Percentiles rank a stretch among this genome's conserved stretches.
phyloP scores from a whole-genome alignment of 441 rosid species.

The Pelargonium hybrid region DNA sequence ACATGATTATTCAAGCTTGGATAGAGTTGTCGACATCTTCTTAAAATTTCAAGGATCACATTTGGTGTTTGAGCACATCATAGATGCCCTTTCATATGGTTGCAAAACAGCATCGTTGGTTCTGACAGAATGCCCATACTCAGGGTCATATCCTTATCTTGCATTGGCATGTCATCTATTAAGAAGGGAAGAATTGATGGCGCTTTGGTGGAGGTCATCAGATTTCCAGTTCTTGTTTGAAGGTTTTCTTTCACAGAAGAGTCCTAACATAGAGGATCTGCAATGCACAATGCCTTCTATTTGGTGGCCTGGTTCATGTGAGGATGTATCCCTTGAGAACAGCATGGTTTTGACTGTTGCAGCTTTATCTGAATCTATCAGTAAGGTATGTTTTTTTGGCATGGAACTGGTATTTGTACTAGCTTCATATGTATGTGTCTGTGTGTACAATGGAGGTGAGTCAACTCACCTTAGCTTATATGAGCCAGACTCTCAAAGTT shows the following conservation, averaged over 20 bases:
- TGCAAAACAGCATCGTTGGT: conserved; percentile 64
- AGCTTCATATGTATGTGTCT: neutral
- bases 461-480: too few relatives aligned
- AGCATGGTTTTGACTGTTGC: conserved; percentile 73
- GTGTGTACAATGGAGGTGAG: too few relatives aligned
- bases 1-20: conserved; percentile 62
- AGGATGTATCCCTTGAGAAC: conserved; percentile 62
- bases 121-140: conserved; percentile 77
- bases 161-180: conserved; percentile 78
- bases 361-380: conserved; percentile 67
- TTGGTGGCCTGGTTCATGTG: conserved; percentile 98
- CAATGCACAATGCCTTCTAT: conserved; percentile 80
- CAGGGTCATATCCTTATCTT: conserved; percentile 86
- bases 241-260: conserved; percentile 72
- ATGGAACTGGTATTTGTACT: conserved; percentile 1
- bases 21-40: conserved; percentile 58
- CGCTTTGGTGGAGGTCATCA: conserved; percentile 70
- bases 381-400: conserved; percentile 45
- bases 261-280: conserved; percentile 77
- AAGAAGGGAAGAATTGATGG: conserved; percentile 65
- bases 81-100: conserved; percentile 63
- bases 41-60: conserved; percentile 54
- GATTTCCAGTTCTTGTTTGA: conserved; percentile 76
- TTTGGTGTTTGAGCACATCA: conserved; percentile 47
- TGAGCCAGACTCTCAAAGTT: too few relatives aligned